Evolutionary conservation across 768 basidiomycete species (phyloP).

Genomic region (Psilocybe sp.): DNA sequence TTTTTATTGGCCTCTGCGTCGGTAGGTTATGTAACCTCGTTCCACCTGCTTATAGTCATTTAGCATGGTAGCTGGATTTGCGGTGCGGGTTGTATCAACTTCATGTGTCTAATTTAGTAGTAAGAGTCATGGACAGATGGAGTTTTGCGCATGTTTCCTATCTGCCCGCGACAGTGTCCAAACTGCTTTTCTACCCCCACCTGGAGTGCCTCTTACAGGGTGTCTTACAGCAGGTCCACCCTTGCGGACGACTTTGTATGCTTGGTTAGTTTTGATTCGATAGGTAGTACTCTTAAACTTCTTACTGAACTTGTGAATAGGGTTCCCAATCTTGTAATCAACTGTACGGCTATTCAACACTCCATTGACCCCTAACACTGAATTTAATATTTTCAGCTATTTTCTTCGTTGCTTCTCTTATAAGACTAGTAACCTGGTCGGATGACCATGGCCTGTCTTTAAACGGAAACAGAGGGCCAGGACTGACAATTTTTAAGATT

Average conservation of each 20-base stretch:
- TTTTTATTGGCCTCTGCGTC: not conserved
- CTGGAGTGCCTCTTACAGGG: not conserved
- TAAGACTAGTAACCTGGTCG: not conserved
- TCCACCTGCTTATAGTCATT: not conserved
- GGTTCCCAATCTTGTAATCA: too few species aligned
- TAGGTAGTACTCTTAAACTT: not conserved
- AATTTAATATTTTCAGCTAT: not conserved
- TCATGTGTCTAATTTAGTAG: too few species aligned
- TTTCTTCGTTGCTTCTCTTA: not conserved
- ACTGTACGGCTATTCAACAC: too few species aligned
- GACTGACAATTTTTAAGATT: too few species aligned
- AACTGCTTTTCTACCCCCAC: not conserved
- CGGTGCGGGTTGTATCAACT: too few species aligned
- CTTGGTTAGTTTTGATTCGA: not conserved
- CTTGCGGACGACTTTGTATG: not conserved
- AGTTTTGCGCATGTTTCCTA: too few species aligned
- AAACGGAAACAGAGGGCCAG: too few species aligned
- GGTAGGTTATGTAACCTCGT: too few species aligned
- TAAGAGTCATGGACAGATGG: too few species aligned
- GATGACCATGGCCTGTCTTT: not conserved
- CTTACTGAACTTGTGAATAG: too few species aligned
- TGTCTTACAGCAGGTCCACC: not conserved
- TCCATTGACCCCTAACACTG: not conserved
- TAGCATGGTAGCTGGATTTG: too few species aligned
- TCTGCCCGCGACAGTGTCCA: too few species aligned